Base-by-base conservation (phyloP, 73 alveolate species). In the Durusdinium trenchii region DNA sequence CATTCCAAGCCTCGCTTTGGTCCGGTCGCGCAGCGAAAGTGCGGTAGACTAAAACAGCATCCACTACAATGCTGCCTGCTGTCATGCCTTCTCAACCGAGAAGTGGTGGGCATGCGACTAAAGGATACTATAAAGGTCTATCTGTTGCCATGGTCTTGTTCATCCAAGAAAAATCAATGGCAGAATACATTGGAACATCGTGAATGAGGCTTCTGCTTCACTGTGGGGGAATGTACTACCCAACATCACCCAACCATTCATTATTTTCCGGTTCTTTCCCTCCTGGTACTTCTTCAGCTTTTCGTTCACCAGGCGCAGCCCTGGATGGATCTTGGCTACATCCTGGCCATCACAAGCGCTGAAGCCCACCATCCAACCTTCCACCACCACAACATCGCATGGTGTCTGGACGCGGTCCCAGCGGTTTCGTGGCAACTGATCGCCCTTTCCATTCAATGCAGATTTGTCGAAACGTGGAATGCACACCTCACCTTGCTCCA, bases 381-480 rank as follows among this genome's bases (percentile, higher is more conserved):
- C 94, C 78, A 85, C 42, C 36, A 85, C 57, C 60, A 85, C 79
- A 38, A 85, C 94, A 28, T 85, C 94, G 54, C 94, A 85, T 7
- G 94, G 94, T 3, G 94, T 85, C 42, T 85, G 76, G 9, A 60
- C 94, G 28, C 35, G 43, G 42, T 60, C 38, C 94, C 94, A 85
- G 42, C 40, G 35, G 36, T 57, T 40, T 40, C 38, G 35, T 36
- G 94, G 94, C 23, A 85, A 76, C 94, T 87, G 95, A 36, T 87
- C 95, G 4, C 95, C 95, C 3, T 85, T 47, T 30, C 95, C 95
- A 45, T 32, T 40, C 28, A 36, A 51, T 7, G 95, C 95, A 3
- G 86, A 87, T 20, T 87, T 87, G 95, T 87, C 95, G 12, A 54
- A 87, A 6, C 84, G 67, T 7, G 95, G 95, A n/a, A 87, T n/a